Base-by-base conservation (phyloP, 2,329 filamentous ascomycete species). In the Xylariales sp. region DNA sequence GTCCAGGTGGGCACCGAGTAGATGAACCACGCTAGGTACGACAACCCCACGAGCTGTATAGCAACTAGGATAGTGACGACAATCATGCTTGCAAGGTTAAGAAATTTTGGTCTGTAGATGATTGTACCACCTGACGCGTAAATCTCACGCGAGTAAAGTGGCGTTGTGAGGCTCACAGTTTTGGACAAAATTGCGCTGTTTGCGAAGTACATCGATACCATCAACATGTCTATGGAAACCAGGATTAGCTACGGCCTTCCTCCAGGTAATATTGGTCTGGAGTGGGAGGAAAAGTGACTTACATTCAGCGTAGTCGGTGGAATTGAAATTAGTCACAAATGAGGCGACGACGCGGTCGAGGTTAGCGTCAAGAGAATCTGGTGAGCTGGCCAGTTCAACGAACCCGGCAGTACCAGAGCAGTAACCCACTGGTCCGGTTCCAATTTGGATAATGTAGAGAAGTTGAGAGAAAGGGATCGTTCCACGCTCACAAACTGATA, bases 141-240 rank as follows among this genome's bases (percentile, higher is more conserved):
- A 19, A 46, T 46, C 13, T 24, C 14, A 20, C 41, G 40, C 16
- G 24, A 40, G 16, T 20, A 25, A 8, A 28, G 29, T 16, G 34
- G n/a, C 6, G 8, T n/a, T 21, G 33, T 34, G n/a, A 17, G 30
- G 17, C 34, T 4, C 15, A 20, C 21, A 2, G 40, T 45, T 32
- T 46, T 36, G 4, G 38, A 37, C 3, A 43, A 21, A 5, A 46
- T 37, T 4, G 43, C 43, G n/a, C 36, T 34, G 38, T 46, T 46
- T 2, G 43, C 41, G 17, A 40, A 41, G 33, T 43, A 46, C 38
- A 43, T 46, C 41, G 38, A 41, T n/a, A 46, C 37, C 41, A 39
- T 46, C 16, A 43, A 20, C 25, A 37, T 41, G 20, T 46, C 31
- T 33, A 14, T 12, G 11, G 19, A 33, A 13, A 3, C 19, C 14